These are phyloP conservation scores for Uronychia binucleata DNA, from an alignment of 73 alveolate species.

Conservation along the genomic window DNA sequence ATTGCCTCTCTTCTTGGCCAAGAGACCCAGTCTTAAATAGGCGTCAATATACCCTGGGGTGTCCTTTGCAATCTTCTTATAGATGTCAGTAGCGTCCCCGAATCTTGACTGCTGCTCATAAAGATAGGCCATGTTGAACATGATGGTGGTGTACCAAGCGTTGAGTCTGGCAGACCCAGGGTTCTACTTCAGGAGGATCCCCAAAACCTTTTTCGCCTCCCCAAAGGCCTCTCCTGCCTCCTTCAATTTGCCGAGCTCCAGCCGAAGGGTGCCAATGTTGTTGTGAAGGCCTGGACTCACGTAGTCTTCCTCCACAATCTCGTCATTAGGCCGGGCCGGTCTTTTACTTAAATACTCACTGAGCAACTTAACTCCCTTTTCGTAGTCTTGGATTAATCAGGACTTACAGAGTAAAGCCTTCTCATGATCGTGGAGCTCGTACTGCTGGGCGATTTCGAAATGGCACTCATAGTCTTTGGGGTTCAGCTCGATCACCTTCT, in stretches of 20 bases:
- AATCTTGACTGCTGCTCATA: slow-evolving; percentile 24
- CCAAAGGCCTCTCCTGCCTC: slow-evolving; percentile 27
- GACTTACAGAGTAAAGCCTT: slow-evolving; percentile 27
- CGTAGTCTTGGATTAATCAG: not conserved
- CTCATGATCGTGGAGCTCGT: slow-evolving; percentile 28
- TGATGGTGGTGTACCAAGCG: slow-evolving; percentile 3
- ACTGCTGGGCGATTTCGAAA: slow-evolving; percentile 23
- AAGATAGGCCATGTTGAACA: slow-evolving; percentile 32
- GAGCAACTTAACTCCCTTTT: slow-evolving; percentile 24
- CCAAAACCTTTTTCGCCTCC: slow-evolving; percentile 7
- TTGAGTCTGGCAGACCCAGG: not conserved
- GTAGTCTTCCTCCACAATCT: not conserved
- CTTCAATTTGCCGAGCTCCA: slow-evolving; percentile 7
- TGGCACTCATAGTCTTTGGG: slow-evolving; percentile 32
- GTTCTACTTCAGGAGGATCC: not conserved
- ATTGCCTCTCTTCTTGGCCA: slow-evolving; percentile 56
- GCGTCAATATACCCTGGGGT: slow-evolving; percentile 66
- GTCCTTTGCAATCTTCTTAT: slow-evolving; percentile 33
- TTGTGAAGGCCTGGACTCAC: slow-evolving; percentile 15
- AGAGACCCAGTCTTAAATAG: slow-evolving; percentile 59
- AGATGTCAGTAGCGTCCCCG: slow-evolving; percentile 40
- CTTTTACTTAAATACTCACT: slow-evolving; percentile 3
- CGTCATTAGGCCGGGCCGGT: not conserved
- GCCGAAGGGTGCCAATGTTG: slow-evolving; percentile 36
- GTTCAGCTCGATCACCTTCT: slow-evolving; percentile 17